Evolutionary conservation across 176 grass and related monocot genomes (phyloP).

Genomic region (Juncus effusus): DNA sequence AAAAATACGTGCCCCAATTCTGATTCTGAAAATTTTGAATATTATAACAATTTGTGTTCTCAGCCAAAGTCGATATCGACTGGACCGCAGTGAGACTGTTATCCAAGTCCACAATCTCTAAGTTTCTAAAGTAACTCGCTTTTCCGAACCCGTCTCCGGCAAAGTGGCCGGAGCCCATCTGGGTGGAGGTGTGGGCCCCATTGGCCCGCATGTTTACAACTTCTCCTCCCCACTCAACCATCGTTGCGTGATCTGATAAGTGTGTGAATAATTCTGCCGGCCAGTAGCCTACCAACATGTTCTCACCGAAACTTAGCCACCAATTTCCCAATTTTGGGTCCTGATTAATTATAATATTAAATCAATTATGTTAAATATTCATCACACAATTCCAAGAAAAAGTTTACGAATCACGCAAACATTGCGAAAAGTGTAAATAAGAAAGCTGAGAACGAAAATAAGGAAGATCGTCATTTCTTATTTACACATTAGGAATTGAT

Average conservation of each 20-base stretch:
- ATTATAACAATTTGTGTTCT: conserved; percentile 77
- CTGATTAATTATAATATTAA: conserved; percentile 15
- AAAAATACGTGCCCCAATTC: conserved; percentile 63
- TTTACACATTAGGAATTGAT: no score
- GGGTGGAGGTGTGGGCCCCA: conserved; percentile 70
- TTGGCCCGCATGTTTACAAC: conserved; percentile 58
- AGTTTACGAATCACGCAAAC: no score
- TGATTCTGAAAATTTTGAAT: conserved; percentile 47
- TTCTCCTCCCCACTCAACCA: conserved; percentile 98
- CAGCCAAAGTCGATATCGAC: conserved; percentile 51
- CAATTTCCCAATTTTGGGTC: conserved; percentile 91
- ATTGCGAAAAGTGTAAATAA: no score
- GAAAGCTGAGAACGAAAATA: no score
- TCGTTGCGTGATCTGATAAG: conserved; percentile 74
- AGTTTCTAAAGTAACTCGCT: conserved; percentile 84
- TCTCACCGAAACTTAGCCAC: conserved; percentile 86
- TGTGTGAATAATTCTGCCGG: conserved; percentile 88
- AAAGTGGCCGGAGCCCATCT: conserved; percentile 87
- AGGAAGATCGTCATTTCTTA: no score
- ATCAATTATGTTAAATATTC: no score
- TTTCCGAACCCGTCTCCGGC: conserved; percentile 56
- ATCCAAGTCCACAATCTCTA: conserved; percentile 74
- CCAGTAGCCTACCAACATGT: conserved; percentile 82
- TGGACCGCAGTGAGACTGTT: conserved; percentile 71
- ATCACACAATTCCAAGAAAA: no score